These are phyloP conservation scores for Yamadazyma insecticola DNA, from an alignment of 805 yeast species.

Conservation along the genomic window DNA sequence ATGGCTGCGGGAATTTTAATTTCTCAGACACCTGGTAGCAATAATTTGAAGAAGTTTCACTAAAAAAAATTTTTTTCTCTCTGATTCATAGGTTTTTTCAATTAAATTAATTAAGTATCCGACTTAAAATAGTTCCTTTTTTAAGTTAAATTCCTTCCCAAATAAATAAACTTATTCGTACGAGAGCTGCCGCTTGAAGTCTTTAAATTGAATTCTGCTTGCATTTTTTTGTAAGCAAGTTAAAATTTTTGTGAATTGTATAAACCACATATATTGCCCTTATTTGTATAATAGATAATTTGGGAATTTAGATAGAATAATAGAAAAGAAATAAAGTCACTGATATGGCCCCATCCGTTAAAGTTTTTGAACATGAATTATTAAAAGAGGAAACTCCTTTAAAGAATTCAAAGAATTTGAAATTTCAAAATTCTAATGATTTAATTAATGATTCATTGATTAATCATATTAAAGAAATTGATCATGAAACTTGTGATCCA, in stretches of 20 bases:
- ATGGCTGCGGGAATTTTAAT: no score
- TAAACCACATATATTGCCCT: slow-evolving; percentile 2
- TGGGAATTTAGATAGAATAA: not conserved
- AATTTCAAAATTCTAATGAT: slow-evolving; percentile 1
- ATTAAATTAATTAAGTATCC: no score
- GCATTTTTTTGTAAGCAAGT: slow-evolving; percentile 27
- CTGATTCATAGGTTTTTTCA: no score
- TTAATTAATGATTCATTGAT: slow-evolving; percentile 6
- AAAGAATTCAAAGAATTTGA: slow-evolving; percentile 3
- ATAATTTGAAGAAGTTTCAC: no score
- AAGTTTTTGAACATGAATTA: not conserved
- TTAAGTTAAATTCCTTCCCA: no score
- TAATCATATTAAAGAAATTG: slow-evolving; percentile 23
- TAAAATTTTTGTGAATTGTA: not conserved
- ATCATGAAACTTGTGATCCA: slow-evolving; percentile 57
- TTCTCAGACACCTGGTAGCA: no score
- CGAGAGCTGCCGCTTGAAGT: slow-evolving; percentile 47
- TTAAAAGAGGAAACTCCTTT: not conserved
- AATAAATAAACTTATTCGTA: no score
- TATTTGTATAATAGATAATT: slow-evolving; percentile 4
- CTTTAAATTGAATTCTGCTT: slow-evolving; percentile 22
- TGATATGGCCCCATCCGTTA: not conserved
- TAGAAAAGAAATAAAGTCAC: not conserved
- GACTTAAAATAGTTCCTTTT: no score
- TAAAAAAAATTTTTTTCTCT: no score